Evolutionary conservation across 768 basidiomycete species (phyloP).

Genomic region (Kwoniella europaea): DNA sequence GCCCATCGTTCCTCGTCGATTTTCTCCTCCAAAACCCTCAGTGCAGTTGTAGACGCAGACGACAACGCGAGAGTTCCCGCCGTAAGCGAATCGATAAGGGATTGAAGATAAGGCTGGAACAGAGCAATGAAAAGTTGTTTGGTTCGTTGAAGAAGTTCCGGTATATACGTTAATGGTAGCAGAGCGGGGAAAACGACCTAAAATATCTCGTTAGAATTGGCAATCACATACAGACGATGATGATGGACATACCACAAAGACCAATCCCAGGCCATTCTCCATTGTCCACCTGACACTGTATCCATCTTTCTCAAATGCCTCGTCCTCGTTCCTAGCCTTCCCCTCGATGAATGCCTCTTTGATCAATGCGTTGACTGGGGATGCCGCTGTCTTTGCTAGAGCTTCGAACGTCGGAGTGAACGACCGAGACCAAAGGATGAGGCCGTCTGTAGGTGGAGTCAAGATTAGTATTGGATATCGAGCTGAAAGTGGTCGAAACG

Average conservation of each 20-base stretch:
- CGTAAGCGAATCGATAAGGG: slow-evolving; percentile 77
- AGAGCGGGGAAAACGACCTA: slow-evolving; percentile 97
- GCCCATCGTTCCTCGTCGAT: slow-evolving; percentile 52
- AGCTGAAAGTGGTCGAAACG: background rate
- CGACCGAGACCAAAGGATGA: slow-evolving; percentile 92
- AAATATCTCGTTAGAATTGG: background rate
- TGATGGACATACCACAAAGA: slow-evolving; percentile 79
- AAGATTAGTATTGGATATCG: background rate
- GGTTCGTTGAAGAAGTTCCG: slow-evolving; percentile 78
- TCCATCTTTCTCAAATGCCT: slow-evolving; percentile 90
- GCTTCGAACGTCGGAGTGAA: slow-evolving; percentile 85
- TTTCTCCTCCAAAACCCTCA: slow-evolving; percentile 34
- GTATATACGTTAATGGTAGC: slow-evolving; percentile 89
- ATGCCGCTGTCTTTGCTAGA: slow-evolving; percentile 71
- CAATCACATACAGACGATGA: background rate
- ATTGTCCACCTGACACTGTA: slow-evolving; percentile 94
- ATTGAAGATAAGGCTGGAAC: slow-evolving; percentile 79
- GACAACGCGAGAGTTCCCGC: slow-evolving; percentile 35
- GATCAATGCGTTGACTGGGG: slow-evolving; percentile 85
- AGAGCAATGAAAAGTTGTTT: slow-evolving; percentile 84
- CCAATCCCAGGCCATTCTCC: slow-evolving; percentile 91
- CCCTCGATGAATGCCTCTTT: slow-evolving; percentile 92
- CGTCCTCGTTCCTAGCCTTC: slow-evolving; percentile 63
- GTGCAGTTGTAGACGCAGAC: slow-evolving; percentile 27
- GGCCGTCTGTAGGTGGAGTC: slow-evolving; percentile 67